Base-by-base conservation (phyloP, 768 basidiomycete species). In the Coprinopsis sp. region DNA sequence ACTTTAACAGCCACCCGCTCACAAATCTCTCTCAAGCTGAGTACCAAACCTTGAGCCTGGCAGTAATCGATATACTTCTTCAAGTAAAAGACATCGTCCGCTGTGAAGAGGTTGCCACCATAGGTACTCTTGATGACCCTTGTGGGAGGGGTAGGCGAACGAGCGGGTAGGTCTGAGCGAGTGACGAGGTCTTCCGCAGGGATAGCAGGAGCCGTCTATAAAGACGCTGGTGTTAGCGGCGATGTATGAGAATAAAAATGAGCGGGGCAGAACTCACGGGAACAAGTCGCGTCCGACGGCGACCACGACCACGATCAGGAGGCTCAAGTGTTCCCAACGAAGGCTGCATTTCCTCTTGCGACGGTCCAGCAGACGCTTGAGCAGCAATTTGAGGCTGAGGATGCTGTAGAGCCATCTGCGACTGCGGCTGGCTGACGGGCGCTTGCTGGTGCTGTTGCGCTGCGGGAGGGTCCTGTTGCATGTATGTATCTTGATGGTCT, bases 51-150 rank as follows among this genome's bases (percentile, higher is more conserved):
- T 62, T 91, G 85, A 46, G 91, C 87, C 57, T 90, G 88, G 58
- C 90, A 92, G 56, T 90, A 92, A 54, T 91, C 87, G 37, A 92
- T 92, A 59, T 92, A 92, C 59, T 81, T 84, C 58, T 90, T 89
- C 51, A 92, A 73, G 61, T 91, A 92, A 28, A 78, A 46, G 33
- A 92, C 79, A 58, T 92, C 90, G 38, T 91, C 90, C 2, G 82
- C 74, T 0, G 90, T 92, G 58, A 92, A 92, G 30, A 91, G 61
- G 58, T 92, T 91, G 12, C 90, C 90, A 34, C 90, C 90, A 56
- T 91, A 91, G 0, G 89, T 91, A 56, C 89, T 91, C 65, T 89
- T 91, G 59, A 92, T 82, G 18, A 91, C 82, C 13, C 88, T 79
- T 4, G 76, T 79, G 16, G 90, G 90, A 11, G 90, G 90, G 0